Percentiles rank a stretch among this genome's conserved stretches.
These are phyloP conservation scores for Emmonsiellopsis sp. DNA, from an alignment of 2,329 filamentous ascomycete genomes.

Conservation along the genomic window DNA sequence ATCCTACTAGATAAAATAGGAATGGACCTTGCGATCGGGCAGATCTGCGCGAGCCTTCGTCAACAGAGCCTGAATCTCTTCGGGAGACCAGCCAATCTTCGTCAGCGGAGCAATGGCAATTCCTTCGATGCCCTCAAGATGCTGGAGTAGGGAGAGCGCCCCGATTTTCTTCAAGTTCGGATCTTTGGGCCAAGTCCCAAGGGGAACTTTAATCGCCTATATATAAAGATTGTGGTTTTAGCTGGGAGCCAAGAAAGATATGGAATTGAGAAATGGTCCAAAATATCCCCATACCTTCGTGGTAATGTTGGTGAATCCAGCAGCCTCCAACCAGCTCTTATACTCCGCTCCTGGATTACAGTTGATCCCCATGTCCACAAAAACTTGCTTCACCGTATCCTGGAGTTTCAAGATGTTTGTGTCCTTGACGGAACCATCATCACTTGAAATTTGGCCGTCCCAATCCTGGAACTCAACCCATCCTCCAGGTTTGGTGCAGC, in stretches of 20 bases:
- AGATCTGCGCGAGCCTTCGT: background rate
- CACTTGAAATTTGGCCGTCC: background rate
- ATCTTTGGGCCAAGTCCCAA: background rate
- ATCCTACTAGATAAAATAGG: background rate
- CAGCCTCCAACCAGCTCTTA: conserved; percentile 13
- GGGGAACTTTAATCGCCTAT: background rate
- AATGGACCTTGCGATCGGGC: background rate
- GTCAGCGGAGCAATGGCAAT: background rate
- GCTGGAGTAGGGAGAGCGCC: background rate
- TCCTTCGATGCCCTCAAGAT: background rate
- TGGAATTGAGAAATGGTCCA: too few relatives aligned
- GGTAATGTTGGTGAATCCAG: background rate
- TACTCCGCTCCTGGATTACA: conserved; percentile 14
- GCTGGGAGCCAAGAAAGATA: too few relatives aligned
- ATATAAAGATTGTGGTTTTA: background rate
- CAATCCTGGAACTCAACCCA: conserved; percentile 32
- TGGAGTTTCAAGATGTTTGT: conserved; percentile 14
- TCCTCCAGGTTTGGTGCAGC: conserved; percentile 27
- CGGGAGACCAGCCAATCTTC: background rate
- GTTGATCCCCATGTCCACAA: conserved; percentile 2
- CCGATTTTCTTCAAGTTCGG: background rate
- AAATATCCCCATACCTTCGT: background rate
- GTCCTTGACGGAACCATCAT: background rate
- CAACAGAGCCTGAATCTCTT: background rate
- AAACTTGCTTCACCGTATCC: conserved; percentile 2